Base-by-base conservation (phyloP, 805 yeast genomes). In the Candida ovalis region DNA sequence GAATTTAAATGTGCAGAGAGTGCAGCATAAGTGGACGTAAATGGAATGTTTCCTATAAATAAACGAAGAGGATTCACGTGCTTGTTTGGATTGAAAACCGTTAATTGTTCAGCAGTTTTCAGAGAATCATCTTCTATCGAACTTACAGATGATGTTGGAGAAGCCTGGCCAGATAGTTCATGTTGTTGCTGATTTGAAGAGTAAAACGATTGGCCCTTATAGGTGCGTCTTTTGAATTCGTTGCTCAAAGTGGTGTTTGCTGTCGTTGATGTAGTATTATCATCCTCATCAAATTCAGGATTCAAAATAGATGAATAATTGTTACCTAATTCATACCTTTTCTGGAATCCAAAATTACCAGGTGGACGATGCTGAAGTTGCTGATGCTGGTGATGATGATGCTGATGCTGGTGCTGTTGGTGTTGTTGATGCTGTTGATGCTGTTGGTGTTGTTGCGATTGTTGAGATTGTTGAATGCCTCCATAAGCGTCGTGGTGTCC, bases 21-120 rank as follows among this genome's bases (percentile, higher is more conserved):
- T 6, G 61, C 51, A 2, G 49, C 45, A 36, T 51, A 56, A 19
- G 55, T 54, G 12, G 64, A 59, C 25, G 58, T 58, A 53, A 73
- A 80, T 2, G 84, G 84, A 23, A 80, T 71, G 57, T 80, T 80
- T 0, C 86, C 86, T 23, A 80, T 63, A 55, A 80, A 80, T 17
- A 80, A 53, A 19, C 82, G 57, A 18, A 68, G 64, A 3, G 71
- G 70, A 53, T 76, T 72, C 8, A 74, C 74, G 48, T 70, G 66
- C 42, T 67, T 62, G 9, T 59, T 43, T 12, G 54, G 52, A 10
- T 54, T 50, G 48, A 61, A 64, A n/a, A 49, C 45, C 27, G 48
- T 51, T 24, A 57, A 46, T 45, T 59, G 59, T 13, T 57, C 59
- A 4, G 61, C 52, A 8, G 59, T 45, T 42, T 52, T 54, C 15